phyloP scores from a whole-genome alignment of 2,329 filamentous ascomycete species.

The Penicillium sp. region DNA sequence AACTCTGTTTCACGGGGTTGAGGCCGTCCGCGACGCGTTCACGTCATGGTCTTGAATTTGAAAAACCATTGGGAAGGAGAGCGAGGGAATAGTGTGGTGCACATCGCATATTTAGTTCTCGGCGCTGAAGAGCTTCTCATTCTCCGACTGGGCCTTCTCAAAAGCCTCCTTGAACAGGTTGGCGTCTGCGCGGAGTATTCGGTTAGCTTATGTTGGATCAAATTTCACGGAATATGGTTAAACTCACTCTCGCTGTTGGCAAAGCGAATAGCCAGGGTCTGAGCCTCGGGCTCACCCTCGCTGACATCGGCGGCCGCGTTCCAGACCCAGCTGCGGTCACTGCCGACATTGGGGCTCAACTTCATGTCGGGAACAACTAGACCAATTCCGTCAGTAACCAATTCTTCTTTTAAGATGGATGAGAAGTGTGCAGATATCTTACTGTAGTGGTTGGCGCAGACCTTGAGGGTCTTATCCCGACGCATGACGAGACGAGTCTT shows the following conservation, averaged over 20 bases:
- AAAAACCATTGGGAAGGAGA: slow-evolving; percentile 4
- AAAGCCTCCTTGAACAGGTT: slow-evolving; percentile 98
- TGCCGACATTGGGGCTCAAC: slow-evolving; percentile 95
- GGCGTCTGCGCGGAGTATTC: slow-evolving; percentile 69
- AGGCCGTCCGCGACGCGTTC: slow-evolving; percentile 16
- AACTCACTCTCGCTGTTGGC: slow-evolving; percentile 93
- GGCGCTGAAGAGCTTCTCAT: slow-evolving; percentile 77
- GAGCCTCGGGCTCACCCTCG: slow-evolving; percentile 95
- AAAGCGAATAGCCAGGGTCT: slow-evolving; percentile 95
- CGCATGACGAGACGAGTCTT: slow-evolving; percentile 99
- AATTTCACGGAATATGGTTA: not conserved
- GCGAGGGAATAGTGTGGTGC: not conserved
- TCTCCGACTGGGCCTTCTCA: slow-evolving; percentile 95
- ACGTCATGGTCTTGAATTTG: slow-evolving; percentile 8
- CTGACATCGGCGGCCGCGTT: slow-evolving; percentile 97
- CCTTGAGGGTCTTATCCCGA: slow-evolving; percentile 99
- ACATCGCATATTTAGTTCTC: slow-evolving; percentile 44
- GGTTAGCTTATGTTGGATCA: slow-evolving; percentile 18
- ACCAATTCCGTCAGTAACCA: slow-evolving; percentile 11
- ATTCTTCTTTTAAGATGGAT: not conserved
- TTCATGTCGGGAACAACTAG: slow-evolving; percentile 98
- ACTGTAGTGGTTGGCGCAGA: slow-evolving; percentile 99
- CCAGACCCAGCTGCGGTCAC: slow-evolving; percentile 99
- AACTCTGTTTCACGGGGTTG: slow-evolving; percentile 15
- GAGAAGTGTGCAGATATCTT: slow-evolving; percentile 46